phyloP scores from a whole-genome alignment of 306 rosid species.

The Hippophae rhamnoides region DNA sequence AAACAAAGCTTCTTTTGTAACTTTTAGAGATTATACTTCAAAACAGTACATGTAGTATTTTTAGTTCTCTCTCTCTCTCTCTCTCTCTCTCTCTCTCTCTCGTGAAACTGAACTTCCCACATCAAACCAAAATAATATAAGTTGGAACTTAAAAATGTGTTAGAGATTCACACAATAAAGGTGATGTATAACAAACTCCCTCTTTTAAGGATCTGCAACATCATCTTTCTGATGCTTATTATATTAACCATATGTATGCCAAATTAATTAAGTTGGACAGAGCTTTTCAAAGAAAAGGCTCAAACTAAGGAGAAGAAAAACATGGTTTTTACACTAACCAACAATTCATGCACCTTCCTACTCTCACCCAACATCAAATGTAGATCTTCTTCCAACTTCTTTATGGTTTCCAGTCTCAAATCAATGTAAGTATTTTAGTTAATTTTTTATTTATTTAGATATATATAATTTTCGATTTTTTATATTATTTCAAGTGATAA shows the following conservation, averaged over 20 bases:
- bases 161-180: background rate
- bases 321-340: background rate
- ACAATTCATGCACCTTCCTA: background rate
- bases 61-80: too few species aligned
- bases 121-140: background rate
- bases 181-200: background rate
- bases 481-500: too few species aligned
- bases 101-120: too few species aligned
- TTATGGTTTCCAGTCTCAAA: background rate
- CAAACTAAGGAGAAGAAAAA: background rate
- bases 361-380: background rate
- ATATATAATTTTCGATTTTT: too few species aligned
- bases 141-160: background rate
- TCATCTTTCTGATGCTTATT: background rate
- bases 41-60: too few species aligned
- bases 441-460: too few species aligned
- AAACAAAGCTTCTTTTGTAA: too few species aligned
- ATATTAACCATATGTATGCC: too few species aligned
- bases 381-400: background rate
- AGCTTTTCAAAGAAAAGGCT: background rate
- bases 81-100: too few species aligned
- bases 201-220: background rate
- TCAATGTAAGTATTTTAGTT: too few species aligned
- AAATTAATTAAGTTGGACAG: too few species aligned
- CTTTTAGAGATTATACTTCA: too few species aligned